These are phyloP conservation scores for Monosporozyma siamensis DNA, from an alignment of 805 yeast species.

Conservation along the genomic window DNA sequence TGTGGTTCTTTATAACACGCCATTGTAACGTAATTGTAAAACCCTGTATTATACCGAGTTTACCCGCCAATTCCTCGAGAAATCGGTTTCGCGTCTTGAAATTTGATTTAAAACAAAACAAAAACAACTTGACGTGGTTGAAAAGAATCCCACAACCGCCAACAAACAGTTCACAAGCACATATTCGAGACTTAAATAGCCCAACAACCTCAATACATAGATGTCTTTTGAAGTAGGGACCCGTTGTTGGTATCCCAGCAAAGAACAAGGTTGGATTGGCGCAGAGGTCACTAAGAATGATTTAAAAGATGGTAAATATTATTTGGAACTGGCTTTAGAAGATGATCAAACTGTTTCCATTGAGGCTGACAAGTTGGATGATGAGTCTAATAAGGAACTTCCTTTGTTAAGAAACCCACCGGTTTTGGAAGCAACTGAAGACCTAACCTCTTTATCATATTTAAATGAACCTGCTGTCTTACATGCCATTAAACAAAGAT, in stretches of 20 bases:
- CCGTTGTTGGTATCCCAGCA: constrained; percentile 74
- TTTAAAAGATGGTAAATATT: constrained; percentile 35
- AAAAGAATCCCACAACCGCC: too few relatives aligned
- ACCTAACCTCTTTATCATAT: constrained; percentile 83
- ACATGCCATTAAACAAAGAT: constrained; percentile 84
- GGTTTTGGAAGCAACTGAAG: constrained; percentile 86
- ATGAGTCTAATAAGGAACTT: constrained; percentile 27
- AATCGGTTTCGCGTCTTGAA: background rate
- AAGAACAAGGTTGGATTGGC: constrained; percentile 62
- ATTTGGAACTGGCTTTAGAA: constrained; percentile 45
- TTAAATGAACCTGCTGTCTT: constrained; percentile 93
- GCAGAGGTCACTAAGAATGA: constrained; percentile 46
- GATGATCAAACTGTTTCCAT: constrained; percentile 39
- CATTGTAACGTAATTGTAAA: too few relatives aligned
- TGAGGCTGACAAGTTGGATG: constrained; percentile 33
- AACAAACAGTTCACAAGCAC: too few relatives aligned
- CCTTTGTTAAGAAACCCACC: constrained; percentile 90
- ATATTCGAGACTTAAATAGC: background rate
- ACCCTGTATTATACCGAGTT: too few relatives aligned
- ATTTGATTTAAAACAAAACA: background rate
- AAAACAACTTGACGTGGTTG: background rate
- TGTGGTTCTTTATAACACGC: too few relatives aligned
- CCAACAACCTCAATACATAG: background rate
- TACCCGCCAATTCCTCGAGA: too few relatives aligned
- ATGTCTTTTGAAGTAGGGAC: constrained; percentile 45